A percentile compares a stretch with the other conserved stretches of the same genome.
Evolutionary conservation across 768 basidiomycete genomes (phyloP).

Genomic region (Dacryopinax spathularia): DNA sequence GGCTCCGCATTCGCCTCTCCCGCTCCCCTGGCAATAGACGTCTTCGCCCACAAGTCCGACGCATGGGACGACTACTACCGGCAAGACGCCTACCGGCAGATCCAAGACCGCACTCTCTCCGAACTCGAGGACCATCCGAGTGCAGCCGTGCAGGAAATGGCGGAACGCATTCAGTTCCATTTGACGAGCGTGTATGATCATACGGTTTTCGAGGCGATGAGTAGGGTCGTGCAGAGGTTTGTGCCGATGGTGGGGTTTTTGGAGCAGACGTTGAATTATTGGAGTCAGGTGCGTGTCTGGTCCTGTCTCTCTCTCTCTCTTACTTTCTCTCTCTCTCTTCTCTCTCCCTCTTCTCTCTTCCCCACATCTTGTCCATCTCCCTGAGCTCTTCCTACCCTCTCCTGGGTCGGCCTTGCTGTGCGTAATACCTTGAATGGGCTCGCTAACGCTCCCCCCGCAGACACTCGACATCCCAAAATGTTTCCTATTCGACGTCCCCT

Average conservation of each 20-base stretch:
- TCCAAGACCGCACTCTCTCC: conserved; percentile 53
- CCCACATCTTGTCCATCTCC: not conserved
- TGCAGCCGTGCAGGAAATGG: conserved; percentile 18
- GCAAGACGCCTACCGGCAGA: conserved; percentile 79
- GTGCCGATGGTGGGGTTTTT: conserved; percentile 73
- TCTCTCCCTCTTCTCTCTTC: not conserved
- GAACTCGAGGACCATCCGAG: conserved; percentile 60
- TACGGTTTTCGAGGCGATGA: conserved; percentile 82
- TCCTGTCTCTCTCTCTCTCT: not conserved
- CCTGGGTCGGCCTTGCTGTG: no score
- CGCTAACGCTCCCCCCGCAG: conserved; percentile 26
- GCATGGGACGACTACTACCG: conserved; percentile 76
- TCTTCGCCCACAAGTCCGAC: conserved; percentile 94
- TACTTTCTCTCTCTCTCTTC: not conserved
- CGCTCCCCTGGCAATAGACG: conserved; percentile 70
- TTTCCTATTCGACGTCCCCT: conserved; percentile 77
- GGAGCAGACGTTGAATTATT: conserved; percentile 65
- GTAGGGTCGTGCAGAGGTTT: conserved; percentile 72
- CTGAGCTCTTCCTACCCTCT: not conserved
- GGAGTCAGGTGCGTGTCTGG: conserved; percentile 24
- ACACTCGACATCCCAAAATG: conserved; percentile 88
- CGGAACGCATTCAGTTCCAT: conserved; percentile 53
- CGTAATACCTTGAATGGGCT: no score
- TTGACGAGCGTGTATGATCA: conserved; percentile 90
- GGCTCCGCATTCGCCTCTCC: not conserved